Base-by-base conservation (phyloP, 768 basidiomycete species). In the Saitozyma sp. region DNA sequence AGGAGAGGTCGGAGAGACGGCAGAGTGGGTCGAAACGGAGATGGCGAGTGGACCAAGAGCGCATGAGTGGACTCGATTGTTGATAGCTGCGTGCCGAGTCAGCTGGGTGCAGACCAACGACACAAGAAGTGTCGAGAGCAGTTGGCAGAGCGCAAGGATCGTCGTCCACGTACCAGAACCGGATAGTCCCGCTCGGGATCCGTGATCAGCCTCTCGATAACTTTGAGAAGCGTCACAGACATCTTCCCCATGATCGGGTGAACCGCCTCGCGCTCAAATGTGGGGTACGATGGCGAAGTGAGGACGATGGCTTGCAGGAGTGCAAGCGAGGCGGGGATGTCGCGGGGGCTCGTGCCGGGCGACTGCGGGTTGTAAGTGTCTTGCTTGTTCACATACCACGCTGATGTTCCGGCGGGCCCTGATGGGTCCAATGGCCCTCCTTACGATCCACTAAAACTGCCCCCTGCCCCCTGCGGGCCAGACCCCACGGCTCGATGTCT, bases 21-120 rank as follows among this genome's bases (percentile, higher is more conserved):
- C 9, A 73, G 42, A 3, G 73, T 56, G 0, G 79, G 77, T 68
- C 78, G 62, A 58, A 74, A 75, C 0, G 74, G 67, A 3, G 78
- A 66, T 38, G 79, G 76, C 3, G 75, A 70, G 41, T 77, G 75
- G 3, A 52, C 50, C 19, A 80, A 56, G 45, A 80, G 61, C 9
- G 17, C 19, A 1, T 65, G 56, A 20, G 74, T 63, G 19, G 67
- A 50, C 1, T 58, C 29, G 29, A 29, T 29, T 29, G 29, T 29
- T 29, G 29, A 29, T 29, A 29, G 29, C 29, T 29, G 29, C 29
- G 29, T 29, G 29, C 29, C 29, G 29, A 29, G 29, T 29, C 29
- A 29, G 29, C 29, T 29, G 29, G 29, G 5, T 29, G 5, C 29
- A 29, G 2, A 29, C 29, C 59, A 50, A 59, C 17, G 17, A 54